Conservation (phyloP, 2,329 filamentous ascomycete species). For the Sporothrix curviconia region DNA sequence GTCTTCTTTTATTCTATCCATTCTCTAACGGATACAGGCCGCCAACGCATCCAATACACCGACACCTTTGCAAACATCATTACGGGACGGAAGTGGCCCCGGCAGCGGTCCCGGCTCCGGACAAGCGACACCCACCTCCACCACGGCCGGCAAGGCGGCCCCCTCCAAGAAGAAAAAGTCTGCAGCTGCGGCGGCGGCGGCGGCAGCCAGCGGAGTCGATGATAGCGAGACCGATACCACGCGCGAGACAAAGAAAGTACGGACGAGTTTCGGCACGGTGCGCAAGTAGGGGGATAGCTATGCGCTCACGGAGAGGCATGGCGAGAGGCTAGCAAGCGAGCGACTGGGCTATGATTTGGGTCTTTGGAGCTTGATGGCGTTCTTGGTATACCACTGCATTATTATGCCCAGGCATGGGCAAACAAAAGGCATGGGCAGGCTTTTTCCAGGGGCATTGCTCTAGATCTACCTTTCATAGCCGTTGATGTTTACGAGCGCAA, state of each 20-base stretch:
- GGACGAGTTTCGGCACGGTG: constrained; percentile 51
- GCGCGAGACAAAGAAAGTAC: constrained; percentile 46
- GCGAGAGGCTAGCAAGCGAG: neutral
- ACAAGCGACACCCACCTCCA: constrained; percentile 50
- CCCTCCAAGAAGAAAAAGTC: constrained; percentile 50
- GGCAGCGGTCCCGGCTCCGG: constrained; percentile 33
- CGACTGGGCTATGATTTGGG: neutral
- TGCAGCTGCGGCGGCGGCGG: constrained; percentile 19
- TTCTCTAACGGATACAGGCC: constrained; percentile 17
- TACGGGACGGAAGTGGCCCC: constrained; percentile 33
- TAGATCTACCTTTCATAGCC: too few relatives aligned
- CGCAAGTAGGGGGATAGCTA: constrained; percentile 32
- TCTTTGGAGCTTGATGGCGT: neutral
- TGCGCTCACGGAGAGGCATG: neutral
- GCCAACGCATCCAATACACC: constrained; percentile 41
- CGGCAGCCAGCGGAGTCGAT: constrained; percentile 25
- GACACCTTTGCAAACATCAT: constrained; percentile 50
- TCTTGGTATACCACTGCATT: constrained; percentile 5
- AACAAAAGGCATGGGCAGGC: too few relatives aligned
- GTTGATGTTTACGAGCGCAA: too few relatives aligned
- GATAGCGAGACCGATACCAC: constrained; percentile 55
- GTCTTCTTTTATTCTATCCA: neutral
- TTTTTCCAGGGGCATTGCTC: too few relatives aligned
- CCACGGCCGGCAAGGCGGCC: constrained; percentile 37
- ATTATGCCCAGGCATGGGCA: too few relatives aligned